Base-by-base conservation (phyloP, 805 yeast genomes). In the Ogataea sp. region DNA sequence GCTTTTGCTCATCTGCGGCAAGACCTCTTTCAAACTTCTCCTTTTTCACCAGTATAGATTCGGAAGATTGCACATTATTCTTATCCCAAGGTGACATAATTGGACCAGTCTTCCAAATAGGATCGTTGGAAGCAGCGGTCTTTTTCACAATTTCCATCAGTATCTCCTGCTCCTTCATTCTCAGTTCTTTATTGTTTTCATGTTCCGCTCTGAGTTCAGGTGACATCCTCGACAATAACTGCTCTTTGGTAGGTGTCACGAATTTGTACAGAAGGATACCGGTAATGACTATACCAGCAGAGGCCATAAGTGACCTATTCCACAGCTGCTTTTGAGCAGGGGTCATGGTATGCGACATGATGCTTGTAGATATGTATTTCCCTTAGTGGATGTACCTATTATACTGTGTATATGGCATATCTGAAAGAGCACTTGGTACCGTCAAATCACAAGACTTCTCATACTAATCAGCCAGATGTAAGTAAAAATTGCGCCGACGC, bases 211-310 rank as follows among this genome's bases (percentile, higher is more conserved):
- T 69, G 33, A 88, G 65, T 55, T 89, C 96, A 1, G 97, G 96
- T 6, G 95, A 83, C 47, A 88, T 69, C 37, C 71, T 61, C 1
- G 79, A 75, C 31, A 88, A 70, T 35, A 89, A 59, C 53, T 89
- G 74, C 50, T 87, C 95, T 47, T 85, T 95, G 2, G 89, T 74
- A 3, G 97, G 97, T 0, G 87, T 80, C 0, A 89, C 77, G 58
- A 75, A 83, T 46, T 79, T 82, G 63, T 63, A 81, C 15, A 83
- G 64, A 6, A 84, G 47, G 0, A 79, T 74, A n/a, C 97, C 97
- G 0, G 76, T 51, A 5, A 81, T 85, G 2, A 85, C 65, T 16
- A 87, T 75, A 16, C 76, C 71, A n/a, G 74, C 75, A 9, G 94
- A 88, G 11, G 68, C 68, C 3, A 58, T 32, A 2, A 59, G 18